Evolutionary conservation across 2,329 filamentous ascomycete genomes (phyloP), one percentile per base, ranked within the genome.

Genomic region (Colletotrichum lindemuthianum): DNA sequence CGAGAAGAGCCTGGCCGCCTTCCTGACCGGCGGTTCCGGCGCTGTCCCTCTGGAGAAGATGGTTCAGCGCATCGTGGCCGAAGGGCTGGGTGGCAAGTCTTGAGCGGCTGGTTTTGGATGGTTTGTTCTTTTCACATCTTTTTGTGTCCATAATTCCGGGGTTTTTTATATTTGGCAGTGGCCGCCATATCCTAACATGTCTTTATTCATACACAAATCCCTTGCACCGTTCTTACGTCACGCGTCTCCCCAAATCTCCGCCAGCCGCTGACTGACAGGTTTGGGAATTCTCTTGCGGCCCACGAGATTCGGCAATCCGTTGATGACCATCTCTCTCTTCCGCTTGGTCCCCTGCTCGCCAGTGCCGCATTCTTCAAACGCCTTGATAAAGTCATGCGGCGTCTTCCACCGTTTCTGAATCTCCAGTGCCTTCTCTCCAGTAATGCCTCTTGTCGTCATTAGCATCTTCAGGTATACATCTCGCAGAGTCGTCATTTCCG

Each of bases 1-100:
- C 2, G 91, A 94, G 82, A 97, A 97, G 87, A 95, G 92, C 68
- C 88, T 97, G 60, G 85, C 89, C 16, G 93, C 90, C 8, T 96
- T 94, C 77, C 88, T 97, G 24, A 24, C 24, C 65, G 84, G 87
- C 56, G 84, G 83, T 4, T 78, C 81, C 13, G 81, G 82, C 61
- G 82, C 83, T 37, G 81, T 80, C 68, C 80, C 90, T 40, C 73
- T 93, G 68, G 87, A 92, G 78, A 91, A 90, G 78, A 88, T 93
- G 78, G 89, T 93, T 9, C 83, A 88, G 72, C 88, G 87, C 70
- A 84, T 96, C 67, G 89, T 97, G 12, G 90, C 93, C 40, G 88
- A 91, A 76, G 89, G 85, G 10, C 39, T 66, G 33, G 73, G 76
- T 92, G 73, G 73, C 16, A 66, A 53, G 49, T 65, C 63, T 39